A percentile compares a stretch with the other conserved stretches of the same genome.
phyloP scores from a whole-genome alignment of 495 filamentous ascomycete species.

The Rhizodiscina lignyota region DNA sequence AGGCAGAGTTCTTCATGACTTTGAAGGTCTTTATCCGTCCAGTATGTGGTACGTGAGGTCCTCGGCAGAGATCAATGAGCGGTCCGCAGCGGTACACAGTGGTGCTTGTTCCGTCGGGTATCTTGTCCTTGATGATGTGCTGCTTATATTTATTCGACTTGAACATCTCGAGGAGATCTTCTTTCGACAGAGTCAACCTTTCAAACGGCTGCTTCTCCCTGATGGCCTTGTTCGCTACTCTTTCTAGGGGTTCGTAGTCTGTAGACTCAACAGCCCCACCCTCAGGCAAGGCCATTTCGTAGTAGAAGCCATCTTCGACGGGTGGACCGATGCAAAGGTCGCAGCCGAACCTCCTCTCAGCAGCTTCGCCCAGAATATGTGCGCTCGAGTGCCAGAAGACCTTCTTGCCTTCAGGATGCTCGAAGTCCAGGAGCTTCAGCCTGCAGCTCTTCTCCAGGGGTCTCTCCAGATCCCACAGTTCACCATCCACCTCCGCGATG shows the following conservation, averaged over 20 bases:
- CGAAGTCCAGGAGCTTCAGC: conserved; percentile 69
- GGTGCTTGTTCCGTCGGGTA: conserved; percentile 70
- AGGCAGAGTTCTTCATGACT: conserved; percentile 87
- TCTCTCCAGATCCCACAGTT: conserved; percentile 82
- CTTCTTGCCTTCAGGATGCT: conserved; percentile 61
- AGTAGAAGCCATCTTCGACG: conserved; percentile 89
- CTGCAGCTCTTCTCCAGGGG: conserved; percentile 70
- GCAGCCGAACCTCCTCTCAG: conserved; percentile 76
- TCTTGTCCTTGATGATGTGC: conserved; percentile 86
- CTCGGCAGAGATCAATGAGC: conserved; percentile 65
- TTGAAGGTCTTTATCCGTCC: conserved; percentile 84
- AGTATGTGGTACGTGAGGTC: conserved; percentile 80
- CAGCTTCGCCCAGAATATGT: conserved; percentile 85
- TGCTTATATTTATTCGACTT: conserved; percentile 90
- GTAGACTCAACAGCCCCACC: conserved; percentile 50
- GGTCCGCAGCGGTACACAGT: conserved; percentile 85
- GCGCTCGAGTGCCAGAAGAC: conserved; percentile 92
- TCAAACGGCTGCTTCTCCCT: conserved; percentile 97
- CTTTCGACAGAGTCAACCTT: conserved; percentile 71
- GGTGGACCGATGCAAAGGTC: conserved; percentile 86
- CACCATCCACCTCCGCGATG: conserved; percentile 65
- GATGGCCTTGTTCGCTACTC: conserved; percentile 55
- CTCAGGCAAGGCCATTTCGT: conserved; percentile 81
- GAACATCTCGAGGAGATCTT: conserved; percentile 91
- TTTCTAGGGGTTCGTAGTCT: conserved; percentile 72